These are phyloP conservation scores for Trichothecium sympodiale DNA, from an alignment of 2,329 filamentous ascomycete genomes.

Conservation along the genomic window DNA sequence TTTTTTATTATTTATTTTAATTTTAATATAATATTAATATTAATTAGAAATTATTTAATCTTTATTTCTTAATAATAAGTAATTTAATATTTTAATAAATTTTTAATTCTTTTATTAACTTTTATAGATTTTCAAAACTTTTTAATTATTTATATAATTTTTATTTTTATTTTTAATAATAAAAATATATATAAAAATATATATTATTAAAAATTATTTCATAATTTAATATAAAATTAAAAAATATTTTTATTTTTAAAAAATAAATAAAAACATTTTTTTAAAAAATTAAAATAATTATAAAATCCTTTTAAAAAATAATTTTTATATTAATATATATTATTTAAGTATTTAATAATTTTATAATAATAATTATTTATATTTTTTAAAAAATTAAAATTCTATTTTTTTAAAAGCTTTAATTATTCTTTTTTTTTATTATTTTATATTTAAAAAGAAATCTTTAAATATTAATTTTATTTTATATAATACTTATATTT, in stretches of 20 bases:
- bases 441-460: no score
- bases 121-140: no score
- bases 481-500: neutral
- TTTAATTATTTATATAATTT: constrained; percentile 1
- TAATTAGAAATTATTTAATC: no score
- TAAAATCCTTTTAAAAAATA: neutral
- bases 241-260: neutral
- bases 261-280: neutral
- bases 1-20: neutral
- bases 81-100: no score
- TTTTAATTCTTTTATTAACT: no score
- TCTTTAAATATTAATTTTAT: neutral
- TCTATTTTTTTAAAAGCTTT: neutral
- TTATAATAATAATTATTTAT: neutral
- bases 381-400: neutral
- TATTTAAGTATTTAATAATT: neutral
- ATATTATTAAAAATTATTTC: neutral
- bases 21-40: constrained; percentile 1
- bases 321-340: neutral
- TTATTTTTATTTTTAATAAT: neutral
- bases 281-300: neutral
- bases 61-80: no score
- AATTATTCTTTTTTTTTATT: no score
- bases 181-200: neutral
- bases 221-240: neutral